These are phyloP conservation scores for Lepidopterella palustris DNA, from an alignment of 495 filamentous ascomycete genomes.

Conservation along the genomic window DNA sequence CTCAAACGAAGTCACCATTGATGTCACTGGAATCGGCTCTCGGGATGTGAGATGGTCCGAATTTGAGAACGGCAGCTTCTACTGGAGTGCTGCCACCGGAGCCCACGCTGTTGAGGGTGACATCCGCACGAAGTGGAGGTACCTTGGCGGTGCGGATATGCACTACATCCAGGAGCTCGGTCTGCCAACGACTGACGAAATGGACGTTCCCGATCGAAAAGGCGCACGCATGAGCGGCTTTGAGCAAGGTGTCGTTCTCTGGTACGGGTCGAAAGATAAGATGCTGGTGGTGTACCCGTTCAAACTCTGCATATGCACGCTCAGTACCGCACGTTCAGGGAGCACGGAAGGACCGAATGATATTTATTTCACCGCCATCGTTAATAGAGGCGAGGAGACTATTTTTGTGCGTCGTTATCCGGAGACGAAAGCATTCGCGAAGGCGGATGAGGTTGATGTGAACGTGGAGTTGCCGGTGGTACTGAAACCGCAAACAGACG, in stretches of 20 bases:
- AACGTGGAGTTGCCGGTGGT: too few relatives aligned
- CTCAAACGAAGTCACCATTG: neutral
- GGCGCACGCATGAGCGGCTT: constrained; percentile 1
- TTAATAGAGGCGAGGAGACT: too few relatives aligned
- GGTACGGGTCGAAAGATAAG: neutral
- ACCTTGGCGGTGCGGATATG: constrained; percentile 1
- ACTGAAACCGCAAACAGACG: too few relatives aligned
- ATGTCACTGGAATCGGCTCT: neutral
- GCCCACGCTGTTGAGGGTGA: constrained; percentile 1
- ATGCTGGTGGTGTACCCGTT: neutral
- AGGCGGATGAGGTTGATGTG: too few relatives aligned
- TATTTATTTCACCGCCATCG: neutral
- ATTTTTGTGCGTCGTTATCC: too few relatives aligned
- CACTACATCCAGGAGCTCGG: neutral
- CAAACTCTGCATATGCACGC: neutral
- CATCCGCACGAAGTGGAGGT: constrained; percentile 3
- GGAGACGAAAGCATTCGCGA: too few relatives aligned
- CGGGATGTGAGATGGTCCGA: neutral
- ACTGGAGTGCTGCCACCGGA: constrained; percentile 6
- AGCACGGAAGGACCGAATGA: neutral
- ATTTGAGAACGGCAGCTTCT: constrained; percentile 6
- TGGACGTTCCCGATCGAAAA: neutral
- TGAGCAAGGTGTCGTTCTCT: constrained; percentile 6
- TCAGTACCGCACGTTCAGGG: neutral
- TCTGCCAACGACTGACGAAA: constrained; percentile 6